Evolutionary conservation across 2,329 filamentous ascomycete genomes (phyloP).

Genomic region (Alternaria triticina): DNA sequence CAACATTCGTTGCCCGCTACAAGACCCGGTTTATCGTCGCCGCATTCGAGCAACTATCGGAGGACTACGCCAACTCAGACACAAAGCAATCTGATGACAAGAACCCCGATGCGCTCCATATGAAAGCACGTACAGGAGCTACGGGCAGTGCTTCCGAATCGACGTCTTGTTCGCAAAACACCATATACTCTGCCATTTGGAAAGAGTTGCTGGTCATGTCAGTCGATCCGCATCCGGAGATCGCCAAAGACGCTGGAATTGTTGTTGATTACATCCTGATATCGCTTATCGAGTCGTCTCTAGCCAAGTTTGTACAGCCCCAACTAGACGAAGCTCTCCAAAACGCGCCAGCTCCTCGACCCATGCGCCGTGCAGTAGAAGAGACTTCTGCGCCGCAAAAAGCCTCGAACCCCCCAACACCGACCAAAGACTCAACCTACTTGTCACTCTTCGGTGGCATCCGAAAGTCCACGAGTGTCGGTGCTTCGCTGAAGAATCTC

Average conservation of each 20-base stretch:
- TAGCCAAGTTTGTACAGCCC: conserved; percentile 72
- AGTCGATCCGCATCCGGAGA: conserved; percentile 92
- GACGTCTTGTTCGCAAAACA: conserved; percentile 71
- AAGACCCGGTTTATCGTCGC: conserved; percentile 91
- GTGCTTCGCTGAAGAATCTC: conserved; percentile 68
- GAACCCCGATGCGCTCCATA: conserved; percentile 36
- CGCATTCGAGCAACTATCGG: conserved; percentile 86
- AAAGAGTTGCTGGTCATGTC: conserved; percentile 89
- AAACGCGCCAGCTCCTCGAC: conserved; percentile 53
- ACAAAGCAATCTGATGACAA: conserved; percentile 28
- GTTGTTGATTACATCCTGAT: conserved; percentile 87
- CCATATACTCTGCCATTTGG: conserved; percentile 92
- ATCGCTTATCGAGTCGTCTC: conserved; percentile 75
- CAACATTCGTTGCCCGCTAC: conserved; percentile 87
- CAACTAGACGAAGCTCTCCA: conserved; percentile 74
- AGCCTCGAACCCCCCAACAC: conserved; percentile 53
- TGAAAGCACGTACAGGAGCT: conserved; percentile 33
- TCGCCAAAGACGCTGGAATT: conserved; percentile 82
- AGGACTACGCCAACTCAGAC: conserved; percentile 65
- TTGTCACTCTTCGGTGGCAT: conserved; percentile 62
- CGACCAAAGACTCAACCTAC: conserved; percentile 65
- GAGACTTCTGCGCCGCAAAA: conserved; percentile 51
- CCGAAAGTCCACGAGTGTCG: conserved; percentile 68
- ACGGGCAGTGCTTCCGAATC: conserved; percentile 13
- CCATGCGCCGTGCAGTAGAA: conserved; percentile 45